These are phyloP conservation scores for Onygenales sp. DNA, from an alignment of 2,329 filamentous ascomycete species.

Conservation along the genomic window DNA sequence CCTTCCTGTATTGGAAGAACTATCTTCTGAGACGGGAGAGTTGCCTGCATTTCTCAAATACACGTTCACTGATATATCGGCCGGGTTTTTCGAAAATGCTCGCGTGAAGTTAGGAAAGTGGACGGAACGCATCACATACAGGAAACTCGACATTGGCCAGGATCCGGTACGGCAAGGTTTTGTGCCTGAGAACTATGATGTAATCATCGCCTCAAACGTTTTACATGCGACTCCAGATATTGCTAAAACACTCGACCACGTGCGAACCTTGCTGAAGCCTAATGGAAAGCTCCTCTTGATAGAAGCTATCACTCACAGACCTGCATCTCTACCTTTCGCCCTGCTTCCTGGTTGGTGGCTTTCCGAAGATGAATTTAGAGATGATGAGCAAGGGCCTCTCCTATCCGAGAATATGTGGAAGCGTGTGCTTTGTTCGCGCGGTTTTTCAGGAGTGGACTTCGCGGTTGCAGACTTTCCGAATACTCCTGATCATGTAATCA, in stretches of 20 bases:
- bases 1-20: neutral
- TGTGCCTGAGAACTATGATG: slow-evolving; percentile 20
- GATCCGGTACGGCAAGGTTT: slow-evolving; percentile 27
- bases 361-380: slow-evolving; percentile 15
- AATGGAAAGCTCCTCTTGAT: slow-evolving; percentile 36
- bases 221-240: slow-evolving; percentile 28
- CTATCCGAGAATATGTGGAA: neutral
- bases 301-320: slow-evolving; percentile 22
- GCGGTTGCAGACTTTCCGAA: neutral
- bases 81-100: slow-evolving; percentile 33
- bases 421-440: slow-evolving; percentile 1
- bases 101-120: slow-evolving; percentile 16
- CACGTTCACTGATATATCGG: slow-evolving; percentile 38
- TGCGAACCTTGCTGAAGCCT: slow-evolving; percentile 28
- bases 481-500: neutral
- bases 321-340: slow-evolving; percentile 15
- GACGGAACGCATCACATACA: slow-evolving; percentile 20
- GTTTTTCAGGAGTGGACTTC: slow-evolving; percentile 6
- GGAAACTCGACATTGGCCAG: slow-evolving; percentile 21
- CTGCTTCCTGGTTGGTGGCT: slow-evolving; percentile 25
- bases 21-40: neutral
- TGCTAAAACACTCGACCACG: slow-evolving; percentile 20
- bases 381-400: neutral
- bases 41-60: slow-evolving; percentile 25
- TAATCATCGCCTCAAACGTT: slow-evolving; percentile 31